Evolutionary conservation across 371 early-diverging fungal species (phyloP).

Genomic region (Fennellomyces sp.): DNA sequence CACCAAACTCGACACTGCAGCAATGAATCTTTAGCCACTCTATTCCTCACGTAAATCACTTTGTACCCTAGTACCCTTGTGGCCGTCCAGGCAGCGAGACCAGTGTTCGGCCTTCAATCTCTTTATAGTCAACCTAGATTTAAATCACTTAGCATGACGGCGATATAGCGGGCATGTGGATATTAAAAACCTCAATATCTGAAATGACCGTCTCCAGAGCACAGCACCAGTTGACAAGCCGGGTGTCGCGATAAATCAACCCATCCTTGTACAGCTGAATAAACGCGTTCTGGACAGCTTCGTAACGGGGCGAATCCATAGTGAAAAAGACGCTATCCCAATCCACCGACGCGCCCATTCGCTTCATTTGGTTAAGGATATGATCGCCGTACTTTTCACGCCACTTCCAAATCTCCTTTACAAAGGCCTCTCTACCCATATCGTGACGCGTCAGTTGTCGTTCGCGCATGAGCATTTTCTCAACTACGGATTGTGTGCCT

Average conservation of each 20-base stretch:
- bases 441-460: slow-evolving; percentile 54
- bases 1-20: slow-evolving; percentile 82
- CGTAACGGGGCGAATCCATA: slow-evolving; percentile 77
- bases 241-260: slow-evolving; percentile 88
- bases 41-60: slow-evolving; percentile 45
- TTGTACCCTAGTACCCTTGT: slow-evolving; percentile 47
- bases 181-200: slow-evolving; percentile 82
- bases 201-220: slow-evolving; percentile 93
- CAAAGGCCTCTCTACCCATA: slow-evolving; percentile 83
- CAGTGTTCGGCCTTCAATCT: slow-evolving; percentile 62
- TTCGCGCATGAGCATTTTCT: slow-evolving; percentile 82
- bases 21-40: neutral
- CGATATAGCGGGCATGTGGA: no score
- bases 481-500: slow-evolving; percentile 95
- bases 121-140: slow-evolving; percentile 68
- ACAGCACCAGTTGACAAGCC: slow-evolving; percentile 96
- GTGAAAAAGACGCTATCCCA: slow-evolving; percentile 92
- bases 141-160: no score
- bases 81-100: slow-evolving; percentile 74
- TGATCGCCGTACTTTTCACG: slow-evolving; percentile 65
- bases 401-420: slow-evolving; percentile 91
- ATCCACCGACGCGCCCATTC: slow-evolving; percentile 87
- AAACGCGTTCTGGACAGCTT: slow-evolving; percentile 90
- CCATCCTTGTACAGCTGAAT: slow-evolving; percentile 85
- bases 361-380: slow-evolving; percentile 63